Evolutionary conservation across 2,329 filamentous ascomycete genomes (phyloP).

Genomic region (Hawksworthiomyces lignivorus): DNA sequence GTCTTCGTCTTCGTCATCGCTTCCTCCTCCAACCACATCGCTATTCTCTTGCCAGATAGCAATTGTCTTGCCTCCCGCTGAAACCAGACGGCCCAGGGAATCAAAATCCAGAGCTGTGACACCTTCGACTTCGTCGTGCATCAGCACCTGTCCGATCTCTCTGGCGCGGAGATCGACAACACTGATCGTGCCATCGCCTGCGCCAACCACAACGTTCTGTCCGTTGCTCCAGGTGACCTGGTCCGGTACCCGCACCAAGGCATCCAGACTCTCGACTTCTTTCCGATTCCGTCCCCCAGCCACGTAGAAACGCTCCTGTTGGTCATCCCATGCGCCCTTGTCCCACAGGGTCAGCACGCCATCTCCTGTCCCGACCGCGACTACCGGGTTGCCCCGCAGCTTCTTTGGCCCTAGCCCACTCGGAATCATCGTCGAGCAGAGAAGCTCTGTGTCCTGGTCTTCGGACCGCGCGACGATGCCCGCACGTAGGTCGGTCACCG

Average conservation of each 20-base stretch:
- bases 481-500: conserved; percentile 78
- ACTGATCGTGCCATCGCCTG: conserved; percentile 71
- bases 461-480: conserved; percentile 85
- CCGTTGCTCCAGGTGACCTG: conserved; percentile 54
- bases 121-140: conserved; percentile 81
- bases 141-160: conserved; percentile 59
- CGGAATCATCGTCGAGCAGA: conserved; percentile 71
- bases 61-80: conserved; percentile 73
- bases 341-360: conserved; percentile 93
- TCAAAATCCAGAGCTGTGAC: conserved; percentile 81
- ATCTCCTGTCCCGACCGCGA: conserved; percentile 67
- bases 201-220: conserved; percentile 69
- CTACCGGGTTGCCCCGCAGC: conserved; percentile 60
- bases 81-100: conserved; percentile 77
- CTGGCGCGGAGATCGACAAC: conserved; percentile 70
- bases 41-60: conserved; percentile 82
- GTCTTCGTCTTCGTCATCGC: conserved; percentile 37
- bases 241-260: conserved; percentile 64
- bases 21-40: conserved; percentile 39
- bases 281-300: conserved; percentile 34
- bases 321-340: conserved; percentile 88
- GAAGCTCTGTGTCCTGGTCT: conserved; percentile 87
- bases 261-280: conserved; percentile 73
- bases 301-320: conserved; percentile 80
- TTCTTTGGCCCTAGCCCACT: conserved; percentile 60